Evolutionary conservation across 108 stramenopile species (phyloP).

Genomic region (Asterionellopsis glacialis): DNA sequence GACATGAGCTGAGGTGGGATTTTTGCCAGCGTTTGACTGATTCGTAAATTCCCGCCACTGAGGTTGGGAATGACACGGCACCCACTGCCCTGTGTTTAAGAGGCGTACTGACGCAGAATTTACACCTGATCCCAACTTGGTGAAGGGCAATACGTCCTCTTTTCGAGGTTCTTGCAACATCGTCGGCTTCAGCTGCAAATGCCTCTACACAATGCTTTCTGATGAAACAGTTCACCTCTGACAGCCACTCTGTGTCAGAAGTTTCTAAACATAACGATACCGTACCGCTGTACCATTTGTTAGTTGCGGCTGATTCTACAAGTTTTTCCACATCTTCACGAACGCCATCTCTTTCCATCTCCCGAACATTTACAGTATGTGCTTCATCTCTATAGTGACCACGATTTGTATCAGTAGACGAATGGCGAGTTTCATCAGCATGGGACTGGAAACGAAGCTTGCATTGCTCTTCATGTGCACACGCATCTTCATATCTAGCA

Average conservation of each 20-base stretch:
- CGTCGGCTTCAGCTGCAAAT: conserved; percentile 32
- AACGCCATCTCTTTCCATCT: background rate
- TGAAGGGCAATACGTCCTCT: conserved; percentile 36
- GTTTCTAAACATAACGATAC: conserved; percentile 24
- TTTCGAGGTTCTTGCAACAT: conserved; percentile 18
- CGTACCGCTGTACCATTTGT: conserved; percentile 18
- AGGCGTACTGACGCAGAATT: conserved; percentile 35
- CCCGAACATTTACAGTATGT: background rate
- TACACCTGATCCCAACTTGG: conserved; percentile 68
- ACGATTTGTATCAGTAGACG: background rate
- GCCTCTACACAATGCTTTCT: conserved; percentile 53
- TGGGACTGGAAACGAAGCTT: background rate
- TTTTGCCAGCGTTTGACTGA: conserved; percentile 51
- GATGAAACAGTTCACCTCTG: conserved; percentile 64
- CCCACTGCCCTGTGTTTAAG: conserved; percentile 20
- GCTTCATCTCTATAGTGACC: background rate
- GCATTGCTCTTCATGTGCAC: conserved; percentile 55
- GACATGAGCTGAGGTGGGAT: conserved; percentile 30
- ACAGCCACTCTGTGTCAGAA: conserved; percentile 54
- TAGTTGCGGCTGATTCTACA: background rate
- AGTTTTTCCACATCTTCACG: background rate
- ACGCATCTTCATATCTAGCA: conserved; percentile 51
- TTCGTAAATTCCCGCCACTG: conserved; percentile 44
- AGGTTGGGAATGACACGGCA: conserved; percentile 40
- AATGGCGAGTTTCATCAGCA: background rate